Base-by-base conservation (phyloP, 176 grass and related monocot species). In the Oryza nivara region DNA sequence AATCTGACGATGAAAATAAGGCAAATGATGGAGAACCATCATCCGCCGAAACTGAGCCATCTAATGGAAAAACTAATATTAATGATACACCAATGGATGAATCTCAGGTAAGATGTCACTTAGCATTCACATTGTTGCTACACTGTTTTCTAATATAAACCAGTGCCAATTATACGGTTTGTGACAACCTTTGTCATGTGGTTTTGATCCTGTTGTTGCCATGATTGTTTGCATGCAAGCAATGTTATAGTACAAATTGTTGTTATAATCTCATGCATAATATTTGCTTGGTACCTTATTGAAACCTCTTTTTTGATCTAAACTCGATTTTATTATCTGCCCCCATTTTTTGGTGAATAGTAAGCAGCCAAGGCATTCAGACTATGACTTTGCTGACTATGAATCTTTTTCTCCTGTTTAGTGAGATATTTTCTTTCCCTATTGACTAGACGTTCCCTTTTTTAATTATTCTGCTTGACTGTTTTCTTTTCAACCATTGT, bases 11-110 rank as follows among this genome's bases (percentile, higher is more conserved):
- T 25, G 90, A 86, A 35, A 86, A 77, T 70, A 95, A 90, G 41
- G 82, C 72, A 70, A 87, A 79, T 65, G 85, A 90, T 84, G 76
- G 72, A 56, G 82, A 92, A 36, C 82, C 67, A 13, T 95, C 90
- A 34, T 79, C 90, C 17, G 60, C 64, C 4, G 56, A 88, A 85
- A 81, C 66, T 20, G 85, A 90, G 44, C 65, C 80, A 73, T 92
- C 88, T 63, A 85, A 80, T 83, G 88, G 60, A 72, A 95, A 84
- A 65, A 82, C 76, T 61, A 65, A 95, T 83, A 92, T 83, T 26
- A 89, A 92, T 70, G 85, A 84, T 90, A 89, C 77, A 86, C 77
- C 80, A 64, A 77, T 89, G 78, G 84, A 91, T 82, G 89, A 92
- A 84, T 76, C 69, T 69, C 88, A 88, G 90, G 90, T 95, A 78